These are phyloP conservation scores for Hypoxylon crocopeplum DNA, from an alignment of 495 filamentous ascomycete species.

Conservation along the genomic window DNA sequence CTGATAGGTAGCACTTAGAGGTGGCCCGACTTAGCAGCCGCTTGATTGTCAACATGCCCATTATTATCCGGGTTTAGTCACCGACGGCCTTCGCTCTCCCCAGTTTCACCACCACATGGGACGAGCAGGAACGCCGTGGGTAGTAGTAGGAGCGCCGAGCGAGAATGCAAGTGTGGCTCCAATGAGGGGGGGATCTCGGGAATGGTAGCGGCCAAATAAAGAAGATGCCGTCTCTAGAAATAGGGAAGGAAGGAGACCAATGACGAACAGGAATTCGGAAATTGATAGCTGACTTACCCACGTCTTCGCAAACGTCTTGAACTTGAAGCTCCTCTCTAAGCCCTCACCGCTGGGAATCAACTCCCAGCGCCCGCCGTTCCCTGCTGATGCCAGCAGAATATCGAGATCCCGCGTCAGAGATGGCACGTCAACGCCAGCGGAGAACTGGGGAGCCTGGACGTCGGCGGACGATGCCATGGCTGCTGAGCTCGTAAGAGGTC, in stretches of 20 bases:
- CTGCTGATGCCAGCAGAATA: constrained; percentile 38
- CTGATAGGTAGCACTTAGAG: too few relatives aligned
- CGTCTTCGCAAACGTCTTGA: constrained; percentile 66
- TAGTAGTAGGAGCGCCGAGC: too few relatives aligned
- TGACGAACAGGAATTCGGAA: background rate
- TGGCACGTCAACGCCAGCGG: constrained; percentile 40
- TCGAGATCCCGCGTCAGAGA: constrained; percentile 32
- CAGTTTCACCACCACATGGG: too few relatives aligned
- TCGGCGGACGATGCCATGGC: constrained; percentile 8
- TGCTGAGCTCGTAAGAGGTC: constrained; percentile 7
- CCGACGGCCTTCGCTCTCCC: too few relatives aligned
- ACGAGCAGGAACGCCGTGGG: too few relatives aligned
- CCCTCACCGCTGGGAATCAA: constrained; percentile 59
- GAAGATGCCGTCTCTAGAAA: constrained; percentile 15
- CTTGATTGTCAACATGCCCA: too few relatives aligned
- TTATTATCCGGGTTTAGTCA: too few relatives aligned
- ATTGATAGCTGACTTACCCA: constrained; percentile 56
- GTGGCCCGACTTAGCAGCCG: too few relatives aligned
- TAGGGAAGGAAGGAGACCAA: background rate
- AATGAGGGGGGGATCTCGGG: constrained; percentile 3
- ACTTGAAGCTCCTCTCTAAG: constrained; percentile 64
- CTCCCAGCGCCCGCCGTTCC: constrained; percentile 56
- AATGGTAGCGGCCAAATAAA: constrained; percentile 9
- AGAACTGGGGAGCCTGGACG: constrained; percentile 35
- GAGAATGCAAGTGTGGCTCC: constrained; percentile 9